Evolutionary conservation across 352 stramenopile genomes (phyloP), one percentile per base, ranked within the genome.

Genomic region (Phytopythium mirpurense): DNA sequence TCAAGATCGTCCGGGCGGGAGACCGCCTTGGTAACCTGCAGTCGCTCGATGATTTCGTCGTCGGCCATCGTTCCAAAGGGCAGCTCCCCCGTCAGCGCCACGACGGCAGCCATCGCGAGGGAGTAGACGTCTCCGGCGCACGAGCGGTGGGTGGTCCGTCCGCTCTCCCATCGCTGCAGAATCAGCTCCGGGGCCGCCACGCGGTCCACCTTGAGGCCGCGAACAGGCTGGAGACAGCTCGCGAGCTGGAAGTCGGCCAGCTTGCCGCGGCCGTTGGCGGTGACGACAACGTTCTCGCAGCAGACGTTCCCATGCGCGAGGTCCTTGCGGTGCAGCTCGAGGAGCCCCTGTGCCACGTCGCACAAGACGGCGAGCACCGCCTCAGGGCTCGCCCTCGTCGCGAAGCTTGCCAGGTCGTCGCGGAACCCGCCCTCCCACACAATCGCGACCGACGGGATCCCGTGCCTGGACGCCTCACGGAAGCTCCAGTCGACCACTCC

Each of bases 241-340:
- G 11, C 2, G 18, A 14, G 38, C 38, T 26, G n/a, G 11, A 44
- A 44, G 19, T 26, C 38, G 1, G 5, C 19, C 38, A 44, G 8
- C 26, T 44, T 44, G 38, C 38, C 38, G 9, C 38, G 38, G 1
- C 5, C 38, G 6, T 44, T 7, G 18, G 8, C 3, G 18, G 18
- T 44, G 19, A 44, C 12, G 18, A 44, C 38, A 19, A 44, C 26
- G 9, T 44, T 44, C 19, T 44, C 38, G n/a, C 18, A 1, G 38
- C 38, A 44, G n/a, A 44, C 38, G n/a, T 44, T 44, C 18, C 38
- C 38, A n/a, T 44, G 38, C 19, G 38, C 18, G 38, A 26, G 7
- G 19, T 19, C 19, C n/a, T 7, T 12, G 18, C 38, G n/a, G 9
- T 44, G 38, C 38, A 44, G 38, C 38, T 24, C 38, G 5, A 44